Conservation (phyloP, 345 rosid species). For the Geranium rotundifolium region DNA sequence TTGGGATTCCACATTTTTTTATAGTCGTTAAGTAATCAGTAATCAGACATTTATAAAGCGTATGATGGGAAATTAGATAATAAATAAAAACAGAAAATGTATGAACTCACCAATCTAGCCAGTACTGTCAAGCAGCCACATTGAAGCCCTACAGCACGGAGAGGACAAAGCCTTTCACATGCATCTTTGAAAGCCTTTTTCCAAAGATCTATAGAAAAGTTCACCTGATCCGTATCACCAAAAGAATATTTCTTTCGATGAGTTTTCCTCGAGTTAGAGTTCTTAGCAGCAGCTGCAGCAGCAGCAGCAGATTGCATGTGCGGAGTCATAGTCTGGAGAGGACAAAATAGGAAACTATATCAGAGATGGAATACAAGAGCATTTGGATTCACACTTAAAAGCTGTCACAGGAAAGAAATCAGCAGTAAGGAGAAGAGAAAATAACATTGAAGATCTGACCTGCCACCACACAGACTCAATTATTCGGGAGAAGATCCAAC, state of each 20-base stretch:
- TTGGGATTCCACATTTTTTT: not conserved
- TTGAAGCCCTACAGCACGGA: constrained; percentile 70
- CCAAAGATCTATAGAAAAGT: constrained; percentile 73
- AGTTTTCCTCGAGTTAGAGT: constrained; percentile 45
- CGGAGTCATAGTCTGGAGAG: constrained; percentile 67
- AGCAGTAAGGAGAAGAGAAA: not conserved
- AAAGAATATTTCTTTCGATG: constrained; percentile 39
- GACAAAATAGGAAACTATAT: constrained; percentile 7
- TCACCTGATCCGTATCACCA: constrained; percentile 54
- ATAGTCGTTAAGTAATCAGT: not conserved
- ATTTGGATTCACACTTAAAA: not conserved
- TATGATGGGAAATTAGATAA: not conserved
- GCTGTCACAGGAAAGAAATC: not conserved
- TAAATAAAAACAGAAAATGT: constrained; percentile 3
- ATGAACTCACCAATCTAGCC: constrained; percentile 54
- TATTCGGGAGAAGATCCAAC: constrained; percentile 80
- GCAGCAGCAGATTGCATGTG: constrained; percentile 70
- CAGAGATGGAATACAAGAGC: constrained; percentile 1
- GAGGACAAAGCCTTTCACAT: constrained; percentile 84
- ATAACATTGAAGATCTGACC: constrained; percentile 25
- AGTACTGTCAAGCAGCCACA: constrained; percentile 83
- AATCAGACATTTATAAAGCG: not conserved
- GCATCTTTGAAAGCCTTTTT: constrained; percentile 84
- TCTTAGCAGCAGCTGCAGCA: constrained; percentile 48
- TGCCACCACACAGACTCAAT: constrained; percentile 96